Conservation (phyloP, 2,329 filamentous ascomycete genomes). For the Pseudogymnoascus sp. region DNA sequence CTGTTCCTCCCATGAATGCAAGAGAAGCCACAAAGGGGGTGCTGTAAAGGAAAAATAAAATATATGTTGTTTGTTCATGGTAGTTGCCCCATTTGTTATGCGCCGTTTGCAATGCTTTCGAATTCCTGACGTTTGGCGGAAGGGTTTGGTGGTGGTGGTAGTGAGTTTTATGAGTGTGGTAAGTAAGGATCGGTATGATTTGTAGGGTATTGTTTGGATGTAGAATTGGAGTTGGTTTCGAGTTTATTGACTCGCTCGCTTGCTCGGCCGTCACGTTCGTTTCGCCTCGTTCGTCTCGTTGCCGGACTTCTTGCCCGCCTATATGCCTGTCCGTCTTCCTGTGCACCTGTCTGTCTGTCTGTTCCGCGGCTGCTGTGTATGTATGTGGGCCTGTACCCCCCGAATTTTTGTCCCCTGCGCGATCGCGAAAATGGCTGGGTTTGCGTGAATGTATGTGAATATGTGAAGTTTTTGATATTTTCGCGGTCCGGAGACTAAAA, state of each 20-base stretch:
- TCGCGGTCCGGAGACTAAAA: not conserved
- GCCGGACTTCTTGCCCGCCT: not conserved
- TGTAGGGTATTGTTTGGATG: not conserved
- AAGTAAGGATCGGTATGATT: conserved; percentile 4
- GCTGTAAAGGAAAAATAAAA: not conserved
- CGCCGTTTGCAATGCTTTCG: conserved; percentile 6
- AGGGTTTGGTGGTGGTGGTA: not conserved
- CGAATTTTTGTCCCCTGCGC: not conserved
- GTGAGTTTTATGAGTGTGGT: not conserved
- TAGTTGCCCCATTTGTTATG: conserved; percentile 1
- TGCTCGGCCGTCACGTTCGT: not conserved
- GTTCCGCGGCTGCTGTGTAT: conserved; percentile 4
- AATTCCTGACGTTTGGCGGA: not conserved
- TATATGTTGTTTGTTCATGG: not conserved
- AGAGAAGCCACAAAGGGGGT: not conserved
- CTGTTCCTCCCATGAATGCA: not conserved
- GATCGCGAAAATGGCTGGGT: not conserved
- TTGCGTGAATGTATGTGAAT: not conserved
- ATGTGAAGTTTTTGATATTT: not conserved
- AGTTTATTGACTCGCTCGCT: not conserved
- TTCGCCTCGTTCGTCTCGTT: conserved; percentile 1
- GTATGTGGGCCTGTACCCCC: not conserved
- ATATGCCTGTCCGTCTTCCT: not conserved
- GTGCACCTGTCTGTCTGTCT: conserved; percentile 4
- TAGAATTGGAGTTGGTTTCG: not conserved